A percentile compares a stretch with the other conserved stretches of the same genome.
phyloP scores from a whole-genome alignment of 306 rosid species.

The Calophaca sinica region DNA sequence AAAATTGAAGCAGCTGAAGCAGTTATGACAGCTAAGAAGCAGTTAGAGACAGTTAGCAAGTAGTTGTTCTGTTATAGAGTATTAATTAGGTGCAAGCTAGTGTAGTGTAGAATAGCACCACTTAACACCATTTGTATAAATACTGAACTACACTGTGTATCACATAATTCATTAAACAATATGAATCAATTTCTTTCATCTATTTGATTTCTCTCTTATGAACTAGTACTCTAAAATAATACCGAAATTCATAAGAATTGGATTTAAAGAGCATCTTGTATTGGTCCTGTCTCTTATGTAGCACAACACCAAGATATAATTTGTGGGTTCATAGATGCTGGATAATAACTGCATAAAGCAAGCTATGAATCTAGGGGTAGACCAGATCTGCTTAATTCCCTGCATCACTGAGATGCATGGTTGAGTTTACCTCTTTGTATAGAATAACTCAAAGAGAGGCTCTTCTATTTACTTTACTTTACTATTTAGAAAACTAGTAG shows the following conservation, averaged over 20 bases:
- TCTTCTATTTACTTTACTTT: too few relatives aligned
- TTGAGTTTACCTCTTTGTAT: constrained; percentile 11
- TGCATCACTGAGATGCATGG: constrained; percentile 10
- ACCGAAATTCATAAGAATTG: background rate
- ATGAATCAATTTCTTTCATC: too few relatives aligned
- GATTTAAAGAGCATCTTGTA: background rate
- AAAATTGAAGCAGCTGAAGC: too few relatives aligned
- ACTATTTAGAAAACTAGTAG: too few relatives aligned
- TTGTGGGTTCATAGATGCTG: background rate
- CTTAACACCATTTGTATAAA: too few relatives aligned
- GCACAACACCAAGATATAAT: background rate
- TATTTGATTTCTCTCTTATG: background rate
- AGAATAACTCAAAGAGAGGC: constrained; percentile 2
- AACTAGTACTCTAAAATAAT: background rate
- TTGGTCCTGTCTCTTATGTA: background rate
- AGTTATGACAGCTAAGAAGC: too few relatives aligned
- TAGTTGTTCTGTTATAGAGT: too few relatives aligned
- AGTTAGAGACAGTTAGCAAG: too few relatives aligned
- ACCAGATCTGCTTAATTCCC: background rate
- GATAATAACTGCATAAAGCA: background rate
- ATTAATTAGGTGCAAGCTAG: too few relatives aligned
- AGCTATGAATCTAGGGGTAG: background rate
- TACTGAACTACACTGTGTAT: too few relatives aligned
- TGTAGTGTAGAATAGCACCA: too few relatives aligned
- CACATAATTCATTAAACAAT: too few relatives aligned